These are phyloP conservation scores for Endocalyx cinctus DNA, from an alignment of 2,329 filamentous ascomycete species.

Conservation along the genomic window DNA sequence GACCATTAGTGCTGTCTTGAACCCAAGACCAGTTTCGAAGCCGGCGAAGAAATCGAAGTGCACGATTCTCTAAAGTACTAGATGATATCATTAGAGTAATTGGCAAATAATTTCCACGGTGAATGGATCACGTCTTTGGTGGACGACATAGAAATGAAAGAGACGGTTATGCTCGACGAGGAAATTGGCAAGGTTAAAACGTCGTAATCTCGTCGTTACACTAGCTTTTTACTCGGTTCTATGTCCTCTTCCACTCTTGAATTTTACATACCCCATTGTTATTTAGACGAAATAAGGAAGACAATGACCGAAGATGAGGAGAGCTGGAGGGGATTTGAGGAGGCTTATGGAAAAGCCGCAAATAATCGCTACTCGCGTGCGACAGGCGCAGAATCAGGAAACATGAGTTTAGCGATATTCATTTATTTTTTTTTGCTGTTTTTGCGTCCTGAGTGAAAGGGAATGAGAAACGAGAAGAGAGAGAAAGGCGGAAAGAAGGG, in stretches of 20 bases:
- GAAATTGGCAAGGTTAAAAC: conserved; percentile 14
- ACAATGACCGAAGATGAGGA: no score
- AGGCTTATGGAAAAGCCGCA: no score
- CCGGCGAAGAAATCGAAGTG: conserved; percentile 65
- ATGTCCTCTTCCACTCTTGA: conserved; percentile 22
- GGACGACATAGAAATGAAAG: conserved; percentile 28
- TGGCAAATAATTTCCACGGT: conserved; percentile 22
- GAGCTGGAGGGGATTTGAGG: no score
- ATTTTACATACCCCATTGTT: conserved; percentile 25
- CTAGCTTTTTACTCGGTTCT: conserved; percentile 17
- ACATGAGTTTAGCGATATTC: no score
- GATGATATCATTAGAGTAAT: conserved; percentile 9
- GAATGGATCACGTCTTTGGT: conserved; percentile 26
- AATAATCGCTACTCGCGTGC: no score
- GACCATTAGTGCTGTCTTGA: conserved; percentile 68
- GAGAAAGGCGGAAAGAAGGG: no score
- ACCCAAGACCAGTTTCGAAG: conserved; percentile 54
- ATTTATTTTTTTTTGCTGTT: no score
- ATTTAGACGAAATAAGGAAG: no score
- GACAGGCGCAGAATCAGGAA: no score
- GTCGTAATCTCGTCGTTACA: conserved; percentile 3
- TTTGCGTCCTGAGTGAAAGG: no score
- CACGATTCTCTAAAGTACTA: conserved; percentile 64
- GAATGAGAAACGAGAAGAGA: no score
- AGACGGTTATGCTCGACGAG: conserved; percentile 20